Percentiles rank a stretch among this genome's conserved stretches.
phyloP scores from a whole-genome alignment of 2,329 filamentous ascomycete genomes.

The Pochonia chlamydosporia region DNA sequence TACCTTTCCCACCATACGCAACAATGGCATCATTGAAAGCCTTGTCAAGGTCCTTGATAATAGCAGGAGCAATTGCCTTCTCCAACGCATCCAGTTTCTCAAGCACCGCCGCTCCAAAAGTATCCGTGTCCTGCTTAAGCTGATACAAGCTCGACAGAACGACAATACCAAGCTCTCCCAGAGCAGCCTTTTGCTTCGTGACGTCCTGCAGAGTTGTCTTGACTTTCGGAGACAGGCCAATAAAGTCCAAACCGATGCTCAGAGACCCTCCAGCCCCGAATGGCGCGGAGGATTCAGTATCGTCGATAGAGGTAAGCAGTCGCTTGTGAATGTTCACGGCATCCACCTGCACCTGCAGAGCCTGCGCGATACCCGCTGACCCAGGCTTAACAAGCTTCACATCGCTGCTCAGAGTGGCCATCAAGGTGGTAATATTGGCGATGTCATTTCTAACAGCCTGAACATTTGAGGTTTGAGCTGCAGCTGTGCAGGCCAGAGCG shows the following conservation, averaged over 20 bases:
- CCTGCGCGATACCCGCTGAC: slow-evolving; percentile 2
- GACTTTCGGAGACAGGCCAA: slow-evolving; percentile 1
- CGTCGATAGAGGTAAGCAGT: background rate
- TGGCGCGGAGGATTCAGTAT: background rate
- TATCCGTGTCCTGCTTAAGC: background rate
- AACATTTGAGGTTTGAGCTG: background rate
- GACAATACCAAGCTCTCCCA: slow-evolving; percentile 1
- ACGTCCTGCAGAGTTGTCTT: background rate
- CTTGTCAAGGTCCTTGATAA: background rate
- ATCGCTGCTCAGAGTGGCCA: background rate
- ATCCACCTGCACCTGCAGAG: slow-evolving; percentile 3
- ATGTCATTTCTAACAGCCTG: slow-evolving; percentile 1
- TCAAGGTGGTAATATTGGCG: background rate
- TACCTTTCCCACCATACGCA: slow-evolving; percentile 1
- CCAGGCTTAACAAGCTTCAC: background rate
- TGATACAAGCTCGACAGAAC: slow-evolving; percentile 5
- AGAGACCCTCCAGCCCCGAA: background rate
- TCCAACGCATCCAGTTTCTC: slow-evolving; percentile 2
- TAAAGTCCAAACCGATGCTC: background rate
- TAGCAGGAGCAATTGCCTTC: background rate
- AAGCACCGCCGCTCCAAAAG: background rate
- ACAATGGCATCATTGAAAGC: slow-evolving; percentile 3
- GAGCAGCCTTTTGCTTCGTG: background rate
- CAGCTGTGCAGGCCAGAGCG: background rate
- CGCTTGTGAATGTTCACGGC: slow-evolving; percentile 2